Evolutionary conservation across 768 basidiomycete genomes (phyloP), one percentile per base, ranked within the genome.

Genomic region (Termitomyces sp.): DNA sequence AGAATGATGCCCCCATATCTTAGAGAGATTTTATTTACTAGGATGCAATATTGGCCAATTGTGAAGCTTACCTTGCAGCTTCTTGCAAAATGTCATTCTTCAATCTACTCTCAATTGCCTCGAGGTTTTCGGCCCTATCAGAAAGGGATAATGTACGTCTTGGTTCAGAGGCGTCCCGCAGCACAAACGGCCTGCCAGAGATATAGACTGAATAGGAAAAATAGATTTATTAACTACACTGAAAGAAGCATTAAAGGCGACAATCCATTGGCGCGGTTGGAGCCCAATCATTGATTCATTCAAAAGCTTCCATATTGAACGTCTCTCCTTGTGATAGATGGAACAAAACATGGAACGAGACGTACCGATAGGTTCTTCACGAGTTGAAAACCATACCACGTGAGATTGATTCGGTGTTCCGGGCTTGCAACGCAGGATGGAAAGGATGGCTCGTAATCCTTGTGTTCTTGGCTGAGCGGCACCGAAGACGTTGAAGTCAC

Each of bases 361-460:
- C 86, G 60, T 70, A 93, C 94, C 84, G 53, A 96, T 84, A 4
- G 95, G 94, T 68, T 98, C 97, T 72, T 99, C 97, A 63, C 97
- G 81, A 13, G 96, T 97, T 30, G 90, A 97, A 72, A 98, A 93
- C 94, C 94, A 99, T 30, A 96, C 87, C 3, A 92, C 91, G 64
- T 85, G 88, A 2, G 87, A 84, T 12, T 86, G 81, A 60, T 85
- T 78, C 3, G 73, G 65, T 33, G 78, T 80, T 54, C 80, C 82
- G 9, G 90, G 90, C 30, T 87, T 76, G 62, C 88, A 90, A 36
- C 87, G 77, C 6, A 99, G 81, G 12, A 94, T 79, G 22, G 92
- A 92, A 4, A 99, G 75, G 51, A 98, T 92, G 2, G 93, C 94
- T 47, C 92, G 80, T 12, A 99, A 77, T 3, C 96, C 97, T 62